These are phyloP conservation scores for Volvariella surrecta DNA, from an alignment of 1,284 basidiomycete species.

Conservation along the genomic window DNA sequence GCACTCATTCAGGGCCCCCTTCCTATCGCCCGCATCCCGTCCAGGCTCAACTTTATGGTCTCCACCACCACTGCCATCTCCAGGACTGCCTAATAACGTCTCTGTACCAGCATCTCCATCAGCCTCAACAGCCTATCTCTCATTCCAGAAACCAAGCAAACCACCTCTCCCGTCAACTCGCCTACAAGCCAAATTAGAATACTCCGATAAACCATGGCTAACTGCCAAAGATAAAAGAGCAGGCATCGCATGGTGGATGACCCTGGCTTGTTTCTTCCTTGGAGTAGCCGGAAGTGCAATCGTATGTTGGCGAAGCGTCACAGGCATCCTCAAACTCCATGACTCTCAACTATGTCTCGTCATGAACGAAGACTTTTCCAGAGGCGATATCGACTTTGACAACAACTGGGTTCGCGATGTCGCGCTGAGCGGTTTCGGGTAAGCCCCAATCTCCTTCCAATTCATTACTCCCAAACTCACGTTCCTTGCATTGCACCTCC, in stretches of 20 bases:
- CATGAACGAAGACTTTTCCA: slow-evolving; percentile 62
- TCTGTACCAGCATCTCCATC: slow-evolving; percentile 19
- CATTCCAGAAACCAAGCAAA: slow-evolving; percentile 25
- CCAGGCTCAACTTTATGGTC: slow-evolving; percentile 52
- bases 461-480: too few relatives aligned
- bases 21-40: slow-evolving; percentile 58
- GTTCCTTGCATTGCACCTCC: neutral
- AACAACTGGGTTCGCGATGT: slow-evolving; percentile 51
- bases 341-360: slow-evolving; percentile 50
- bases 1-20: slow-evolving; percentile 55
- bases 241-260: slow-evolving; percentile 34
- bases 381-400: slow-evolving; percentile 26
- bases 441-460: slow-evolving; percentile 13
- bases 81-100: slow-evolving; percentile 1
- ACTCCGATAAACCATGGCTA: slow-evolving; percentile 47
- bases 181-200: slow-evolving; percentile 26
- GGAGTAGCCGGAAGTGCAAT: slow-evolving; percentile 33
- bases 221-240: slow-evolving; percentile 23
- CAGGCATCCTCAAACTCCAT: slow-evolving; percentile 25
- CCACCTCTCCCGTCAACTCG: slow-evolving; percentile 38
- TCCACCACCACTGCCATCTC: slow-evolving; percentile 34
- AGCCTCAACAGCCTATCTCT: slow-evolving; percentile 23
- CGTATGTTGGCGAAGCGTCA: slow-evolving; percentile 31
- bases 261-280: slow-evolving; percentile 30
- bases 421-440: slow-evolving; percentile 70